Percentiles rank a stretch among this genome's conserved stretches.
Evolutionary conservation across 345 rosid genomes (phyloP).

Genomic region (Laguncularia racemosa): DNA sequence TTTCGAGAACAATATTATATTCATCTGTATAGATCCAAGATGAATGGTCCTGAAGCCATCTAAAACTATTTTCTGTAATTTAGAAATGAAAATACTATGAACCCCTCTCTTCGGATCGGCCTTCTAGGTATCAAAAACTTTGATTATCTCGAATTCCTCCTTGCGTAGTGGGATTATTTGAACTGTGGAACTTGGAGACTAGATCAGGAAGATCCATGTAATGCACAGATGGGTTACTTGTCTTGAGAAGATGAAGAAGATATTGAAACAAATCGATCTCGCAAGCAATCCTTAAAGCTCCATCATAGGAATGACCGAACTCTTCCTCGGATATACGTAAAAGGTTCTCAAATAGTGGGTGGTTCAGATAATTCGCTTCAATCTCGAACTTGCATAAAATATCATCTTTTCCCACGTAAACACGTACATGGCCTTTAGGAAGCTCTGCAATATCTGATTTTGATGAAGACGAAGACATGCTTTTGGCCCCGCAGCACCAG

Average conservation of each 20-base stretch:
- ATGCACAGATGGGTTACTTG: slow-evolving; percentile 26
- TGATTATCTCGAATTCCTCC: too few relatives aligned
- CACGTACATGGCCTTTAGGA: slow-evolving; percentile 30
- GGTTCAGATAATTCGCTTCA: slow-evolving; percentile 46
- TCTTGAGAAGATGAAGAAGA: slow-evolving; percentile 36
- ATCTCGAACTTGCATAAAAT: slow-evolving; percentile 30
- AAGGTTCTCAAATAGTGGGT: slow-evolving; percentile 43
- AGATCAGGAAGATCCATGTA: slow-evolving; percentile 30
- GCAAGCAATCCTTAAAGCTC: slow-evolving; percentile 43
- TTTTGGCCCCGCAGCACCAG: slow-evolving; percentile 31
- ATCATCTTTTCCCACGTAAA: slow-evolving; percentile 26
- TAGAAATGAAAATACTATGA: too few relatives aligned
- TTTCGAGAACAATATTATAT: too few relatives aligned
- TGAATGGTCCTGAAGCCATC: too few relatives aligned
- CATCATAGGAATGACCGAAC: slow-evolving; percentile 39
- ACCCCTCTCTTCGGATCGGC: too few relatives aligned
- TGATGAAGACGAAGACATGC: slow-evolving; percentile 7
- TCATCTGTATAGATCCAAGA: too few relatives aligned
- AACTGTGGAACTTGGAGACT: slow-evolving; percentile 13
- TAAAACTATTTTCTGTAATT: too few relatives aligned
- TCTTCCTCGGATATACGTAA: slow-evolving; percentile 33
- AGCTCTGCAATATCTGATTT: background rate
- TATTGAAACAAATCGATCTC: slow-evolving; percentile 37
- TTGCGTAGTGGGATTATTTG: background rate
- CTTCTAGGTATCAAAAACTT: too few relatives aligned